phyloP scores from a whole-genome alignment of 2,329 filamentous ascomycete species.

The Cladosporium austrohemisphaericum region DNA sequence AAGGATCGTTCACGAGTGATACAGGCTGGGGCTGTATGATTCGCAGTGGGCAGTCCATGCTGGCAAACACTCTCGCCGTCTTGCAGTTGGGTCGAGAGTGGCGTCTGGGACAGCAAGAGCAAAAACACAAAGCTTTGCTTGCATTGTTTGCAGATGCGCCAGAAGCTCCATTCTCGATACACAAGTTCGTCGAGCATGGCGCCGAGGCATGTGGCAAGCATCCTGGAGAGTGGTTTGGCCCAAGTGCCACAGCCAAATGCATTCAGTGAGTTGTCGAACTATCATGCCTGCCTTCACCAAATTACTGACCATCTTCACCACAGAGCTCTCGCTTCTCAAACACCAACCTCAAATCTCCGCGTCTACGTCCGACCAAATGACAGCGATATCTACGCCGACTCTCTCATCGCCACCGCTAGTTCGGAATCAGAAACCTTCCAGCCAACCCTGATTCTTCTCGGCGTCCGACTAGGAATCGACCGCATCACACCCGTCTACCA shows the following conservation, averaged over 20 bases:
- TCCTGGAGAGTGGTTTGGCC: slow-evolving; percentile 97
- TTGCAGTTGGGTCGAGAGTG: slow-evolving; percentile 79
- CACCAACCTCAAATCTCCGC: slow-evolving; percentile 59
- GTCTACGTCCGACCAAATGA: slow-evolving; percentile 90
- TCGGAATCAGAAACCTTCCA: slow-evolving; percentile 64
- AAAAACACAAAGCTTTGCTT: slow-evolving; percentile 66
- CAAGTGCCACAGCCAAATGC: slow-evolving; percentile 90
- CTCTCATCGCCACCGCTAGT: slow-evolving; percentile 69
- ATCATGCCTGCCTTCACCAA: not conserved
- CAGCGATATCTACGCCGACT: slow-evolving; percentile 89
- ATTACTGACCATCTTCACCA: slow-evolving; percentile 18
- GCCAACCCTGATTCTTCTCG: slow-evolving; percentile 84
- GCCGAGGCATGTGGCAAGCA: slow-evolving; percentile 86
- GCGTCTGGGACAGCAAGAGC: slow-evolving; percentile 60
- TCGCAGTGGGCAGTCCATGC: slow-evolving; percentile 83
- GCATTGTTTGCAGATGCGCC: slow-evolving; percentile 84
- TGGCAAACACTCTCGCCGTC: slow-evolving; percentile 78
- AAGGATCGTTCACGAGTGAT: slow-evolving; percentile 82
- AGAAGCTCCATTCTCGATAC: slow-evolving; percentile 85
- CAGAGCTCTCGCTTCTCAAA: slow-evolving; percentile 70
- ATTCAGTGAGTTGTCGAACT: slow-evolving; percentile 66
- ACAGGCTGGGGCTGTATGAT: slow-evolving; percentile 99
- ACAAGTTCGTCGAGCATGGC: slow-evolving; percentile 87
- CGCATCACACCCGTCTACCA: slow-evolving; percentile 93
- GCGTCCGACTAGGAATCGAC: slow-evolving; percentile 86